Evolutionary conservation across 495 filamentous ascomycete genomes (phyloP).

Genomic region (Penicillium steckii): DNA sequence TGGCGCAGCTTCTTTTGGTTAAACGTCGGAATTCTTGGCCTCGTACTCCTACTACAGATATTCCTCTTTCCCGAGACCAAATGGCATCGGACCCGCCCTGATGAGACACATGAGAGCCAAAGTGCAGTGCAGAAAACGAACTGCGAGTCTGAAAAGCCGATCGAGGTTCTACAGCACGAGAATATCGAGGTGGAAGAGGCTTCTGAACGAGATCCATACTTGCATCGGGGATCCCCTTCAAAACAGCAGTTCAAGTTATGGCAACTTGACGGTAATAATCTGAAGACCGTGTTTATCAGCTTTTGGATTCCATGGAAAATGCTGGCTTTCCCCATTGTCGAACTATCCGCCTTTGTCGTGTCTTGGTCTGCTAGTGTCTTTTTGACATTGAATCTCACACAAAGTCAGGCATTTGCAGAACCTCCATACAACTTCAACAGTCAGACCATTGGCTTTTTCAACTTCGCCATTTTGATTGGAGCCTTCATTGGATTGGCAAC

Average conservation of each 20-base stretch:
- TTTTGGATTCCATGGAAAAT: constrained; percentile 55
- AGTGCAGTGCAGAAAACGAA: neutral
- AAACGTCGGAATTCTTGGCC: constrained; percentile 47
- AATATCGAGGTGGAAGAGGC: constrained; percentile 16
- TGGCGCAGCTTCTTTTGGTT: constrained; percentile 61
- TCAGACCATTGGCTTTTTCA: constrained; percentile 51
- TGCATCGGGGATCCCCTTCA: constrained; percentile 51
- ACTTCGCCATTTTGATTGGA: constrained; percentile 47
- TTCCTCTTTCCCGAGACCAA: constrained; percentile 63
- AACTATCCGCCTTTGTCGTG: constrained; percentile 58
- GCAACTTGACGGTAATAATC: constrained; percentile 38
- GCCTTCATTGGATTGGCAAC: constrained; percentile 54
- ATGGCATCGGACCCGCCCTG: constrained; percentile 47
- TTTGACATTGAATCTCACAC: constrained; percentile 63
- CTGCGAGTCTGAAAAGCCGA: constrained; percentile 17
- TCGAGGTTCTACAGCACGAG: constrained; percentile 15
- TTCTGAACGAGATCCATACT: constrained; percentile 25
- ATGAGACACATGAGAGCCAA: constrained; percentile 5
- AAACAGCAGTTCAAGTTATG: constrained; percentile 55
- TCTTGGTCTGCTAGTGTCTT: constrained; percentile 60
- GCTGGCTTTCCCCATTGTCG: constrained; percentile 62
- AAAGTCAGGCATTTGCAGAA: constrained; percentile 57
- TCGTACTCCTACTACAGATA: constrained; percentile 46
- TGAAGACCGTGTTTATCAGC: constrained; percentile 39
- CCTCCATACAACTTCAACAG: constrained; percentile 58